Percentiles rank a stretch among this genome's conserved stretches.
Evolutionary conservation across 441 rosid genomes (phyloP).

Genomic region (Raphanus hybrid): DNA sequence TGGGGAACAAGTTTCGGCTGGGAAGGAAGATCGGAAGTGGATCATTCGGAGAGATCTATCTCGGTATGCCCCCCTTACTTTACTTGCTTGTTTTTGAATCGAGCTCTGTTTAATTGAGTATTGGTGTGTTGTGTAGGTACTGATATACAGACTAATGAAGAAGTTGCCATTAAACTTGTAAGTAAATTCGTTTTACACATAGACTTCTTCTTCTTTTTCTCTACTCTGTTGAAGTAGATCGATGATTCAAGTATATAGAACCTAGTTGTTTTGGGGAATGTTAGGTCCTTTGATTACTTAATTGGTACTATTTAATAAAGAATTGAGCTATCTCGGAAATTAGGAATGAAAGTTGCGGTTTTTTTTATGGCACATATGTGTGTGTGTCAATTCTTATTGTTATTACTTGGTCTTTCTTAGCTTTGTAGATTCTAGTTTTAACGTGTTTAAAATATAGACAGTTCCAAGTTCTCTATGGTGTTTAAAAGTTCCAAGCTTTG

Average conservation of each 20-base stretch:
- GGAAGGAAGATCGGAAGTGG: slow-evolving; percentile 51
- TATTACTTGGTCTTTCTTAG: slow-evolving; percentile 27
- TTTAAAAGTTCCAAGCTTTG: not conserved
- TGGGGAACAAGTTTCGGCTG: slow-evolving; percentile 48
- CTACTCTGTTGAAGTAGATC: slow-evolving; percentile 13
- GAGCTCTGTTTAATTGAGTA: not conserved
- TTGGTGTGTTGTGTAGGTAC: slow-evolving; percentile 40
- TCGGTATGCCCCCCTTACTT: slow-evolving; percentile 28
- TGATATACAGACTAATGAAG: slow-evolving; percentile 56
- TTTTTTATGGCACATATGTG: slow-evolving; percentile 16
- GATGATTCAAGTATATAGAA: slow-evolving; percentile 13
- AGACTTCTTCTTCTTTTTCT: too few species aligned
- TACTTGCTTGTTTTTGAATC: not conserved
- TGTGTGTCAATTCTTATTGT: slow-evolving; percentile 14
- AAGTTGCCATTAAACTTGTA: slow-evolving; percentile 59
- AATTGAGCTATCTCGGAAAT: slow-evolving; percentile 9
- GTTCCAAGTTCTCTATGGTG: not conserved
- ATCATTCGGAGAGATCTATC: slow-evolving; percentile 52
- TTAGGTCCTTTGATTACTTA: slow-evolving; percentile 12
- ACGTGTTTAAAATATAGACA: not conserved
- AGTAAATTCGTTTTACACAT: slow-evolving; percentile 17
- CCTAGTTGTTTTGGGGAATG: slow-evolving; percentile 6
- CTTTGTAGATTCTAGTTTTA: slow-evolving; percentile 21
- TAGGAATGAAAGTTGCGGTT: slow-evolving; percentile 27
- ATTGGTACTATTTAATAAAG: not conserved